Conservation (phyloP, 441 rosid genomes). For the Populus hybrid region DNA sequence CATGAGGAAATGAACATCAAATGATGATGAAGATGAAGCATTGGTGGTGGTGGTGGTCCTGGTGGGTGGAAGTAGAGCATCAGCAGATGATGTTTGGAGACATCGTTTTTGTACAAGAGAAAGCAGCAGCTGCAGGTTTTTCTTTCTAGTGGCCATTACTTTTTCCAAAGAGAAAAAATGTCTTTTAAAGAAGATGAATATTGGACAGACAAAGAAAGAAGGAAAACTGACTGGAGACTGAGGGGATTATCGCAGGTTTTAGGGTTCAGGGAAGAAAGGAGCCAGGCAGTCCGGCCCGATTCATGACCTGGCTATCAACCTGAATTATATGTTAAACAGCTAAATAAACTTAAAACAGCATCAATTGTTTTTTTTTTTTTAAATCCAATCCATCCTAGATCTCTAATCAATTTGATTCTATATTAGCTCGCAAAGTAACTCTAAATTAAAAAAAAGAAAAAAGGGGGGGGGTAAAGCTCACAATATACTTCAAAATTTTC, state of each 20-base stretch:
- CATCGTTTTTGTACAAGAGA: not conserved
- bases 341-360: no score
- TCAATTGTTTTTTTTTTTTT: no score
- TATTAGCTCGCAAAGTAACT: no score
- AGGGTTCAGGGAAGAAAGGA: not conserved
- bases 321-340: no score
- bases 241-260: not conserved
- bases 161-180: not conserved
- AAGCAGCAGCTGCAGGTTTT: not conserved
- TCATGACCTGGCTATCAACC: no score
- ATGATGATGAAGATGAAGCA: not conserved
- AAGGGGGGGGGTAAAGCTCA: no score
- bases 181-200: not conserved
- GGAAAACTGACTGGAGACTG: not conserved
- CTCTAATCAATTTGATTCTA: no score
- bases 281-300: no score
- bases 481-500: no score
- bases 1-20: slow-evolving; percentile 17
- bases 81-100: not conserved
- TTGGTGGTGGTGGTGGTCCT: not conserved
- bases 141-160: not conserved
- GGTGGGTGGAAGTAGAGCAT: not conserved
- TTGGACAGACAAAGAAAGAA: not conserved
- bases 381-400: no score
- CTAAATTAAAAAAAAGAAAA: no score